phyloP scores from a whole-genome alignment of 371 early-diverging fungal species.

The Caulochytrium protostelioides region DNA sequence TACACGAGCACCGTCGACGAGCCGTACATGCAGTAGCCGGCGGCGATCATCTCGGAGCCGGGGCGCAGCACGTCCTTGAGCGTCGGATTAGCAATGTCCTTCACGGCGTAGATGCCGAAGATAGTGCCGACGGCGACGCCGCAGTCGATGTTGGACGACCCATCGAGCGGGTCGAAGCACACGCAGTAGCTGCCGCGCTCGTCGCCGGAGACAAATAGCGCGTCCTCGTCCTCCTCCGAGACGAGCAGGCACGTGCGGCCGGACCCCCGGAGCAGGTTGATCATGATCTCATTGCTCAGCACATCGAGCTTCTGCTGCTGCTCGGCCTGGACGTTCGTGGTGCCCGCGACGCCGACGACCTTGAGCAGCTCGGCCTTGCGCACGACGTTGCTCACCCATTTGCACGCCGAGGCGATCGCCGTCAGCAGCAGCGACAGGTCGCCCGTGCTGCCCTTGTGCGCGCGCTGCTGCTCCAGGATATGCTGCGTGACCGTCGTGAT shows the following conservation, averaged over 20 bases:
- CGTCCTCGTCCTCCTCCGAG: constrained; percentile 88
- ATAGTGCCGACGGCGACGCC: constrained; percentile 96
- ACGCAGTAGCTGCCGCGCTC: constrained; percentile 80
- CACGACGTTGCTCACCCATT: constrained; percentile 88
- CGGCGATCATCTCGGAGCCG: constrained; percentile 77
- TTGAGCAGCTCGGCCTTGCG: constrained; percentile 87
- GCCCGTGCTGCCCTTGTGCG: constrained; percentile 64
- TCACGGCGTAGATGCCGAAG: constrained; percentile 83
- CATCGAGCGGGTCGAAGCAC: constrained; percentile 93
- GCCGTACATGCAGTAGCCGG: constrained; percentile 93
- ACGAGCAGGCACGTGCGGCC: constrained; percentile 80
- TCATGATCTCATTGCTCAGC: constrained; percentile 90
- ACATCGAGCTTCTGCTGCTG: constrained; percentile 91
- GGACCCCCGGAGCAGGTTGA: constrained; percentile 73
- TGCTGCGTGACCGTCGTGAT: constrained; percentile 80
- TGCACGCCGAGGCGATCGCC: constrained; percentile 85
- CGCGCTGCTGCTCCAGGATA: constrained; percentile 74
- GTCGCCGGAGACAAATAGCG: constrained; percentile 55
- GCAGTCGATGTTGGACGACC: constrained; percentile 90
- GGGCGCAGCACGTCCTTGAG: constrained; percentile 56
- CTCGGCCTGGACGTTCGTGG: constrained; percentile 80
- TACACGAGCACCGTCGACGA: constrained; percentile 40
- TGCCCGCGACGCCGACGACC: constrained; percentile 74
- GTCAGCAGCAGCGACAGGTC: constrained; percentile 77
- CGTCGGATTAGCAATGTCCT: constrained; percentile 31